These are phyloP conservation scores for Paxillus rubicundulus DNA, from an alignment of 768 basidiomycete species.

Conservation along the genomic window DNA sequence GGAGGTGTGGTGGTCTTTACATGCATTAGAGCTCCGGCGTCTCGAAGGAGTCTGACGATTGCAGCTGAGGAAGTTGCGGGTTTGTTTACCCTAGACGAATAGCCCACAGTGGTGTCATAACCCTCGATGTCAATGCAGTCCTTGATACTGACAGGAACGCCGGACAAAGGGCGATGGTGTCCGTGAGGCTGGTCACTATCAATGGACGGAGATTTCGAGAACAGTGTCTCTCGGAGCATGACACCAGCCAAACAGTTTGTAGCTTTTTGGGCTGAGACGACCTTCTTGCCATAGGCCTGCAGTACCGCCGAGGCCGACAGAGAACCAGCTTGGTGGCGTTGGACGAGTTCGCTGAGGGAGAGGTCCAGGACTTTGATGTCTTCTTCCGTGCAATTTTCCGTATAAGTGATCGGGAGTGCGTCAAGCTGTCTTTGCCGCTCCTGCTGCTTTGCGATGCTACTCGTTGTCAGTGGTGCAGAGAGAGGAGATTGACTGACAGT, in stretches of 20 bases:
- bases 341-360: slow-evolving; percentile 37
- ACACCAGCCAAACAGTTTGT: slow-evolving; percentile 53
- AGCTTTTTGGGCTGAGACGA: slow-evolving; percentile 37
- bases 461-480: background rate
- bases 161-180: slow-evolving; percentile 34
- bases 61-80: slow-evolving; percentile 36
- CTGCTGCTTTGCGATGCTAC: slow-evolving; percentile 35
- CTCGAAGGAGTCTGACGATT: slow-evolving; percentile 38
- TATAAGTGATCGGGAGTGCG: slow-evolving; percentile 29
- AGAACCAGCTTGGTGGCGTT: slow-evolving; percentile 25
- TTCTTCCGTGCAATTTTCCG: slow-evolving; percentile 30
- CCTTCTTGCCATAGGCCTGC: slow-evolving; percentile 40
- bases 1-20: slow-evolving; percentile 46
- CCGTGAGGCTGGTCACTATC: slow-evolving; percentile 4
- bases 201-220: background rate
- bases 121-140: slow-evolving; percentile 46
- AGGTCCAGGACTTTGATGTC: slow-evolving; percentile 37
- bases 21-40: slow-evolving; percentile 42
- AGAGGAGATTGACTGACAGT: background rate
- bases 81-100: slow-evolving; percentile 36
- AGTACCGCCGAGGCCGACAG: slow-evolving; percentile 33
- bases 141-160: slow-evolving; percentile 50
- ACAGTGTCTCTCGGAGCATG: slow-evolving; percentile 35
- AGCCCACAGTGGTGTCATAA: slow-evolving; percentile 46
- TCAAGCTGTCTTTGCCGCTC: slow-evolving; percentile 30